Conservation (phyloP, 495 filamentous ascomycete species). For the Penicillium cinerascens region DNA sequence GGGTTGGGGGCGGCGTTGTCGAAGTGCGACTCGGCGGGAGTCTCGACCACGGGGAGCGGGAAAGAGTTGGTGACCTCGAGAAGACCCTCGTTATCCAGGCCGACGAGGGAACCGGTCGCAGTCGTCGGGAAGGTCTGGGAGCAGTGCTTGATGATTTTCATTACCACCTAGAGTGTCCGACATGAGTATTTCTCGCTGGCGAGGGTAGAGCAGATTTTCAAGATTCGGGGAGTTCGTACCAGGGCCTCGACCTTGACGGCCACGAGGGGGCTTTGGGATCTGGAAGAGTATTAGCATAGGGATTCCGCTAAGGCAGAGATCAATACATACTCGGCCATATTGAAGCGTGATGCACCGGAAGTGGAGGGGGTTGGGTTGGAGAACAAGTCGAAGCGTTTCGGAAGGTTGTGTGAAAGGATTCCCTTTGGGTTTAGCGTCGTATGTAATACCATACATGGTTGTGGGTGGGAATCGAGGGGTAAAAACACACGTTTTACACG, state of each 20-base stretch:
- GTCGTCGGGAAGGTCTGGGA: constrained; percentile 81
- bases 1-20: constrained; percentile 70
- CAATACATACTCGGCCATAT: constrained; percentile 45
- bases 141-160: constrained; percentile 96
- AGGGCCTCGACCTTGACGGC: constrained; percentile 83
- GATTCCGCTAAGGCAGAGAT: background rate
- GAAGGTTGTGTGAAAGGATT: constrained; percentile 47
- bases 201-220: constrained; percentile 33
- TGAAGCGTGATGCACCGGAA: constrained; percentile 32
- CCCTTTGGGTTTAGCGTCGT: constrained; percentile 23
- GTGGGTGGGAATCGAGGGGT: constrained; percentile 10
- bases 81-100: constrained; percentile 80
- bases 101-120: constrained; percentile 85
- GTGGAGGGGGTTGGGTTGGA: constrained; percentile 16
- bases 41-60: constrained; percentile 84
- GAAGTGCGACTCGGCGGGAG: constrained; percentile 73
- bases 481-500: constrained; percentile 14
- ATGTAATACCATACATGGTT: constrained; percentile 3
- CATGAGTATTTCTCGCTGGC: constrained; percentile 30
- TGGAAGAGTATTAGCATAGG: constrained; percentile 10
- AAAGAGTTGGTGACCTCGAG: constrained; percentile 94
- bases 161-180: constrained; percentile 64
- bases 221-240: constrained; percentile 47
- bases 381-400: constrained; percentile 21
- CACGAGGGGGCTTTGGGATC: constrained; percentile 57